Base-by-base conservation (phyloP, 1,284 basidiomycete genomes). In the Sanghuangporus weigelae region DNA sequence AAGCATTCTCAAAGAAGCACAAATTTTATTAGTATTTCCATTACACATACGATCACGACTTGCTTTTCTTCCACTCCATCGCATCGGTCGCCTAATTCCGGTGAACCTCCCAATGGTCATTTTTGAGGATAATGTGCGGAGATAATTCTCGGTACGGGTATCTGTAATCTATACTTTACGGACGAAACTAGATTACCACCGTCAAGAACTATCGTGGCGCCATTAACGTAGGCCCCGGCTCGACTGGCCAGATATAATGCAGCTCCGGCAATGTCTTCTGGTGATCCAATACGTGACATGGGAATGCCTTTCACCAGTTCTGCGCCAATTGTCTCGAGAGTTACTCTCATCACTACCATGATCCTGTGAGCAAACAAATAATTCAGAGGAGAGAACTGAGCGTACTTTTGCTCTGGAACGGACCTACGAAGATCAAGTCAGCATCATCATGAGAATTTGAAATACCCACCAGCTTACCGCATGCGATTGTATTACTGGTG, bases 401-500 rank as follows among this genome's bases (percentile, higher is more conserved):
- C 75, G 59, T 66, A 83, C 83, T 78, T 73, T 81, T 82, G 71
- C 77, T 83, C 65, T 78, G 72, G 67, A 84, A 83, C 1, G 80
- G 77, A 2, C 81, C 77, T 80, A 53, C 10, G 50, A 38, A 46
- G 19, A 36, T 8, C n/a, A 31, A 40, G 21, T 55, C 4, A 50
- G 19, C 49, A 36, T 39, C 26, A 7, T 73, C 31, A 14, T 38
- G 14, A 11, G 10, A 16, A 10, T n/a, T 3, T 3, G 16, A 5
- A 14, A 7, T 7, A 54, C 12, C 8, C 11, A 38, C 14, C 16
- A 35, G 79, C 68, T 71, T 72, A 73, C 85, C 88, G 63, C 86
- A 86, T 1, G 87, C 86, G 64, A 90, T 83, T 5, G 85, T 84
- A 71, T 90, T 90, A 71, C 85, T 84, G 16, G 83, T 82, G 67